Conservation (phyloP, 345 rosid species). For the Eucalyptus guilfoylei region DNA sequence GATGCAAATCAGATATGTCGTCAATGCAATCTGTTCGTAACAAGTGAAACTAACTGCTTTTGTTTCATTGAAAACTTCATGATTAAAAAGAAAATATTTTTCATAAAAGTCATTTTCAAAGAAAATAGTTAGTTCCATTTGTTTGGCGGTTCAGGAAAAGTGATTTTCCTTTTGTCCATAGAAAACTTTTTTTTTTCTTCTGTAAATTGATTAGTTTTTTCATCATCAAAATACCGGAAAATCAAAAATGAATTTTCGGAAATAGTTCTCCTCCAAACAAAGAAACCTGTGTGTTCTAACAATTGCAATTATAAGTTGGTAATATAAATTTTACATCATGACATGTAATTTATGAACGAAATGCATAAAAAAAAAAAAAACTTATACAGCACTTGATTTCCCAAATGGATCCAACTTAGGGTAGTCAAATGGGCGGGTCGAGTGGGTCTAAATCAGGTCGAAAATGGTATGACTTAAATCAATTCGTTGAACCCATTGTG, state of each 20-base stretch:
- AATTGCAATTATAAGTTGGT: neutral
- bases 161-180: neutral
- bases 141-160: neutral
- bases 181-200: neutral
- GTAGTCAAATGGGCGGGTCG: neutral
- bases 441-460: neutral
- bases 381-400: neutral
- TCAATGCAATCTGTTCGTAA: neutral
- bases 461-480: neutral
- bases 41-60: rapidly evolving
- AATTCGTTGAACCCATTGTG: neutral
- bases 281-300: neutral
- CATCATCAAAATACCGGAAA: neutral
- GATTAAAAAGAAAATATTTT: neutral
- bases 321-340: neutral
- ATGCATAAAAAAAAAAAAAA: neutral
- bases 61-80: neutral
- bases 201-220: neutral
- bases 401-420: neutral
- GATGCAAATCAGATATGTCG: neutral
- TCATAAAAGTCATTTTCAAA: neutral
- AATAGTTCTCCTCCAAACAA: neutral
- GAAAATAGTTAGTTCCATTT: neutral
- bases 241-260: rapidly evolving
- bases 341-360: neutral